Evolutionary conservation across 2,329 filamentous ascomycete genomes (phyloP).

Genomic region (Cladophialophora carrionii): DNA sequence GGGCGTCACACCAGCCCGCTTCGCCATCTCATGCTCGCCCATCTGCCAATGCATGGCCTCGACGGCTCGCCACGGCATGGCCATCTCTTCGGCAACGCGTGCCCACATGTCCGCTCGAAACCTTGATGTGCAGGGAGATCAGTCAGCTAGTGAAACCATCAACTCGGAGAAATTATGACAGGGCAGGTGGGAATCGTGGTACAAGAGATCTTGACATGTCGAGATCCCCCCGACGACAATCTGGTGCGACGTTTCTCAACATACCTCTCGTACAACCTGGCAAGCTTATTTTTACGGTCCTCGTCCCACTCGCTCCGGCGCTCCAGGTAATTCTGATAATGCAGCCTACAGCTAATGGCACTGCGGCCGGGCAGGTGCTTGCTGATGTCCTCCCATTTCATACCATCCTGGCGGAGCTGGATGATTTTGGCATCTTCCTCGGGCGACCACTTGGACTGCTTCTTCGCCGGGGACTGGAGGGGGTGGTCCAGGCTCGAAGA

Average conservation of each 20-base stretch:
- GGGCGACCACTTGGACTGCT: constrained; percentile 94
- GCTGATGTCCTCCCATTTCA: constrained; percentile 99
- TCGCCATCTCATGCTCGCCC: constrained; percentile 90
- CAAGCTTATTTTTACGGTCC: constrained; percentile 95
- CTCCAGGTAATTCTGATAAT: constrained; percentile 97
- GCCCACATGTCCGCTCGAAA: constrained; percentile 99
- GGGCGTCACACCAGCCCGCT: constrained; percentile 83
- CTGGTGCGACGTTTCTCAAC: constrained; percentile 43
- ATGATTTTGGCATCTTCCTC: constrained; percentile 95
- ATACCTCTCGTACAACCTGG: constrained; percentile 91
- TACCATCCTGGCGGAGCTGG: constrained; percentile 81
- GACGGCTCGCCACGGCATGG: constrained; percentile 89
- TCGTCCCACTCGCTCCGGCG: constrained; percentile 93
- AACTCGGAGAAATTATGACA: constrained; percentile 10
- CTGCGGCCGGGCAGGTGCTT: constrained; percentile 87
- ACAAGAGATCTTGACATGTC: constrained; percentile 19
- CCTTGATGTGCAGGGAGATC: constrained; percentile 53
- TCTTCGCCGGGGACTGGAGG: constrained; percentile 74
- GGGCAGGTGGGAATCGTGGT: neutral
- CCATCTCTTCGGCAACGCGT: constrained; percentile 92
- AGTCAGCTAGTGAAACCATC: constrained; percentile 16
- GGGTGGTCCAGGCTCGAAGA: constrained; percentile 46
- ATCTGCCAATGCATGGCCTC: constrained; percentile 99
- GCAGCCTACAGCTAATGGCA: constrained; percentile 88
- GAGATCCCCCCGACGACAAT: constrained; percentile 10